phyloP scores from a whole-genome alignment of 192 early-diverging fungal species.

The Spizellomyces sp. region DNA sequence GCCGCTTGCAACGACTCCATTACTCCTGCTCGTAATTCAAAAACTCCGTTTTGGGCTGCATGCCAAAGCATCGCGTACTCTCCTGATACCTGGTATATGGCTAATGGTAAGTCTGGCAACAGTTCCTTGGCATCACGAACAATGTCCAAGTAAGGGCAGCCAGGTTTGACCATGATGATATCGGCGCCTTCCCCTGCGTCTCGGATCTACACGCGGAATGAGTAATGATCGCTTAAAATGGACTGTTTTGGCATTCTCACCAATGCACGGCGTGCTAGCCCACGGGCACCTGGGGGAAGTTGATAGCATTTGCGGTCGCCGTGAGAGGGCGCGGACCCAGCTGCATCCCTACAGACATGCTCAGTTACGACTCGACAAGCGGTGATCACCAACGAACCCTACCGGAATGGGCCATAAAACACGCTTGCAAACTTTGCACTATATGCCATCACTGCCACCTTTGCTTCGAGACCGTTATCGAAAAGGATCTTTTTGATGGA shows the following conservation, averaged over 20 bases:
- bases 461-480: slow-evolving; percentile 71
- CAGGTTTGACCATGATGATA: slow-evolving; percentile 98
- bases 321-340: slow-evolving; percentile 85
- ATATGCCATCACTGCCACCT: slow-evolving; percentile 92
- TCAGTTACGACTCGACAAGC: too few relatives aligned
- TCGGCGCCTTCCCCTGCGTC: slow-evolving; percentile 95
- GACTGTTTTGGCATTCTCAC: too few relatives aligned
- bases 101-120: slow-evolving; percentile 82
- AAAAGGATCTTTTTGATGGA: slow-evolving; percentile 88
- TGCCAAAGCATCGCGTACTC: slow-evolving; percentile 74
- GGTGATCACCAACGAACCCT: not conserved
- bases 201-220: slow-evolving; percentile 35
- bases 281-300: slow-evolving; percentile 84
- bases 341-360: slow-evolving; percentile 66
- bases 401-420: slow-evolving; percentile 97
- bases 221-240: slow-evolving; percentile 11
- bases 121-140: slow-evolving; percentile 70
- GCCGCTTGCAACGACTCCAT: slow-evolving; percentile 83
- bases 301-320: slow-evolving; percentile 96
- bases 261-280: slow-evolving; percentile 87
- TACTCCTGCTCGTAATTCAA: slow-evolving; percentile 82
- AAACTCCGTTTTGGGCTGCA: slow-evolving; percentile 79
- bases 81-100: slow-evolving; percentile 90
- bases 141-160: slow-evolving; percentile 92
- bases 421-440: slow-evolving; percentile 93